Conservation (phyloP, 2,329 filamentous ascomycete genomes). For the Acrocalymma vagum region DNA sequence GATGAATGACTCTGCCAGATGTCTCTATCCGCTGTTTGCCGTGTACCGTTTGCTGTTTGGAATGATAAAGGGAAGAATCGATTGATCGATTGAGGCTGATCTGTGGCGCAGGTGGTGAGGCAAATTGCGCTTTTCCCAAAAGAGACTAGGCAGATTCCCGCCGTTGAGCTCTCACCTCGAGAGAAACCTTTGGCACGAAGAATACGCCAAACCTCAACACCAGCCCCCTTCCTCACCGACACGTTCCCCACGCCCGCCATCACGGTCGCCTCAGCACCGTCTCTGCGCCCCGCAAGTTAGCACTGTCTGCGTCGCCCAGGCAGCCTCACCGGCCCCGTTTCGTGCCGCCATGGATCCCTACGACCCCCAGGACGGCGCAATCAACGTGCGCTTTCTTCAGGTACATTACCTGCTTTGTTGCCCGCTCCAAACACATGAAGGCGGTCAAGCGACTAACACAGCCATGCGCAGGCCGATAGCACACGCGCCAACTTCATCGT, state of each 20-base stretch:
- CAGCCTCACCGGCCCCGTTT: conserved; percentile 1
- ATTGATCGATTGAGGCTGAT: conserved; percentile 10
- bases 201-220: conserved; percentile 18
- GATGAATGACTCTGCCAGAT: too few relatives aligned
- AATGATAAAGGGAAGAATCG: too few relatives aligned
- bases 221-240: conserved; percentile 25
- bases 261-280: conserved; percentile 26
- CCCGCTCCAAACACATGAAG: conserved; percentile 6
- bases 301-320: conserved; percentile 1
- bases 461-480: conserved; percentile 70
- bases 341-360: conserved; percentile 56
- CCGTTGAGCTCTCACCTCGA: conserved; percentile 23
- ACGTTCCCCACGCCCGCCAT: conserved; percentile 21
- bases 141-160: conserved; percentile 6
- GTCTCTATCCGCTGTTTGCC: too few relatives aligned
- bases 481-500: conserved; percentile 92
- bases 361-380: conserved; percentile 56
- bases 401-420: conserved; percentile 37
- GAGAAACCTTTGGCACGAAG: conserved; percentile 30
- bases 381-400: conserved; percentile 49
- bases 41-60: too few relatives aligned
- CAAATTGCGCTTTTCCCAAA: conserved; percentile 2
- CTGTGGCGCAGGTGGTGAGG: conserved; percentile 16
- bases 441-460: conserved; percentile 25
- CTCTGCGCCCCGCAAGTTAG: conserved; percentile 12